Evolutionary conservation across 352 stramenopile genomes (phyloP), one percentile per base, ranked within the genome.

Genomic region (Aphanomyces stellatus): DNA sequence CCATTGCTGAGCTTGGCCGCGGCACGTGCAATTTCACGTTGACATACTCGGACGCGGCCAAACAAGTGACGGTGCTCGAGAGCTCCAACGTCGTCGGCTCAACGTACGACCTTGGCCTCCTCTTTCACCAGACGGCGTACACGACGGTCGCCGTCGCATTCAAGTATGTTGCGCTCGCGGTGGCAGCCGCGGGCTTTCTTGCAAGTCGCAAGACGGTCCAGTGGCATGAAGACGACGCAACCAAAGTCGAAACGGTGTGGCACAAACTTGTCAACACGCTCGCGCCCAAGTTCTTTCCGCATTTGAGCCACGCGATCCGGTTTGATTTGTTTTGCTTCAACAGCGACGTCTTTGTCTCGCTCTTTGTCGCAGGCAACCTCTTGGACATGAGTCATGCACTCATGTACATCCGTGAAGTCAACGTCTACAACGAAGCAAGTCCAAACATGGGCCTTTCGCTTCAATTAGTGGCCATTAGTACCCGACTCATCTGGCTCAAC

Each of bases 291-390:
- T 65, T 59, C 41, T 65, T 25, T 57, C 37, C 59, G 13, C 59
- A 65, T 28, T 1, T 42, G 6, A 65, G 59, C 59, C 37, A 57
- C 46, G 59, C 59, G 11, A 41, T 65, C 7, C 25, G 24, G n/a
- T 65, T 65, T 31, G 46, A 56, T 28, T 30, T 65, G 59, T 65
- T 65, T 57, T 65, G 59, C 59, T 65, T 59, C 30, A 65, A 65
- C 59, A 65, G 59, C 59, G 59, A 65, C 33, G 11, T 65, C 0
- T 57, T 56, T 53, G 59, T 65, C 0, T 11, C 59, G 4, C 59
- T 65, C 0, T 65, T 55, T 34, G 28, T 46, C 1, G 41, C 35
- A 2, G 28, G 59, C 33, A 46, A 34, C 0, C 0, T 56, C 0
- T 4, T 65, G 15, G 59, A 65, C 33, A 55, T 65, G 34, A 40